Base-by-base conservation (phyloP, 176 grass and related monocot species). In the Zea luxurians region DNA sequence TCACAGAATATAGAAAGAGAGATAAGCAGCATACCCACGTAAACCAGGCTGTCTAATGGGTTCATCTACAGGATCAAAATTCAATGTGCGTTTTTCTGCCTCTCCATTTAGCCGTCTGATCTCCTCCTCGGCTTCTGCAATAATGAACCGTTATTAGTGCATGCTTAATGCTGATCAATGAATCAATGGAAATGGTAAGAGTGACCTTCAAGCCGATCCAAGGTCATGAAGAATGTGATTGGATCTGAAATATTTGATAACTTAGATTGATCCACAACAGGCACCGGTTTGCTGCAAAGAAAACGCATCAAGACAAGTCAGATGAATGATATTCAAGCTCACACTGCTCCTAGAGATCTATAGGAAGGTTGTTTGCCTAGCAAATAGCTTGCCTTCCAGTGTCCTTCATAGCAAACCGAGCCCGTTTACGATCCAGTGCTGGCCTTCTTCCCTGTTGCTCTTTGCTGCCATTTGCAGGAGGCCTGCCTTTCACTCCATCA, bases 121-220 rank as follows among this genome's bases (percentile, higher is more conserved):
- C 59, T 88, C 91, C 45, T 64, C 77, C 4, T 88, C 82, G 41
- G 91, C 85, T 64, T 83, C 91, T 93, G 80, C 64, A 77, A 20
- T 55, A 52, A 83, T 8, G 61, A 80, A 84, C 8, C 35, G 12
- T 76, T 80, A 21, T 82, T 75, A 84, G 42, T 75, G 57, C 17
- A 40, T 64, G 61, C 61, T 59, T 8, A 78, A n/a, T 68, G 70
- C 17, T 77, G 36, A 42, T 73, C 68, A 34, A 61, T 73, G 17
- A 13, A 80, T 12, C 55, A 58, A 60, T 18, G 9, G 45, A 74
- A 79, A 68, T 46, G 48, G 63, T 47, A 52, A 55, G n/a, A 16
- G 53, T 80, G 88, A 93, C 91, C 75, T 79, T 93, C 82, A 27
- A 90, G 76, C 6, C 35, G 61, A 16, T 76, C 82, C 83, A 78